Conservation (phyloP, 345 rosid genomes). For the Laguncularia racemosa region DNA sequence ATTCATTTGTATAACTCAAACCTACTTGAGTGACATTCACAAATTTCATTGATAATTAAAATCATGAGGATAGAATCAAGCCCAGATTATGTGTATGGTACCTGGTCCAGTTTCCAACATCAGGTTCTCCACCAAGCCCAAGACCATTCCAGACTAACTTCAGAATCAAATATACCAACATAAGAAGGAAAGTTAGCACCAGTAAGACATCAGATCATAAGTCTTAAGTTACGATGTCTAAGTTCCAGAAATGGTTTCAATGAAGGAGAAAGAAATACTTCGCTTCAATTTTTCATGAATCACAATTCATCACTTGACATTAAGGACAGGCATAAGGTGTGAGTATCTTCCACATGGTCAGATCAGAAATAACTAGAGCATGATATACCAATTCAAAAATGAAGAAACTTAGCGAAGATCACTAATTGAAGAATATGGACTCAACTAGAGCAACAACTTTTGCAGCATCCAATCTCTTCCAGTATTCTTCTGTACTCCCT, state of each 20-base stretch:
- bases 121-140: slow-evolving; percentile 72
- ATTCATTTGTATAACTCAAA: too few relatives aligned
- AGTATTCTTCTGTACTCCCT: slow-evolving; percentile 88
- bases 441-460: slow-evolving; percentile 75
- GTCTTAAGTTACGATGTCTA: too few relatives aligned
- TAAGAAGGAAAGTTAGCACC: background rate
- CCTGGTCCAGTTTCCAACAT: slow-evolving; percentile 86
- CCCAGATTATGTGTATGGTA: background rate
- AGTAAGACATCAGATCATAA: too few relatives aligned
- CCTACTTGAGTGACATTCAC: too few relatives aligned
- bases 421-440: slow-evolving; percentile 11
- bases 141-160: slow-evolving; percentile 94
- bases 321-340: too few relatives aligned
- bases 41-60: too few relatives aligned
- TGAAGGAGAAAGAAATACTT: too few relatives aligned
- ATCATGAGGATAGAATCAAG: too few relatives aligned
- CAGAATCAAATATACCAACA: slow-evolving; percentile 14
- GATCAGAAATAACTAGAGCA: background rate
- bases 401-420: background rate
- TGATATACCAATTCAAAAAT: background rate
- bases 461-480: slow-evolving; percentile 88
- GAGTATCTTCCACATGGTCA: background rate
- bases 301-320: too few relatives aligned
- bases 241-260: too few relatives aligned
- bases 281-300: too few relatives aligned